Percentiles rank a stretch among this genome's conserved stretches.
Conservation (phyloP, 495 filamentous ascomycete genomes). For the Durotheca rogersii region DNA sequence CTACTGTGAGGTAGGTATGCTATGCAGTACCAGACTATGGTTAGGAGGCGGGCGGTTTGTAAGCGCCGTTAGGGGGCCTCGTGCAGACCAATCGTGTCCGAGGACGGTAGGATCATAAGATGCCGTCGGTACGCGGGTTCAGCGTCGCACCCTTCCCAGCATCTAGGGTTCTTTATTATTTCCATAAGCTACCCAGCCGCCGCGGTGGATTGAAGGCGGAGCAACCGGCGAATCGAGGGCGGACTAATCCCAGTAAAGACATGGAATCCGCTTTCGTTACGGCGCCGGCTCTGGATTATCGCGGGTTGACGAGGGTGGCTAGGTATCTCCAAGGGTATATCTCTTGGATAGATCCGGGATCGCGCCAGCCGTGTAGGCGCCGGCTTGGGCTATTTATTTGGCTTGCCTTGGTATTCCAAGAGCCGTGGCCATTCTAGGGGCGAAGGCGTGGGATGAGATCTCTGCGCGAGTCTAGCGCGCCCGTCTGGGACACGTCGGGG, state of each 20-base stretch:
- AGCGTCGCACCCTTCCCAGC: neutral
- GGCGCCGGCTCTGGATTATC: too few species aligned
- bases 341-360: neutral
- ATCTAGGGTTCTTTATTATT: neutral
- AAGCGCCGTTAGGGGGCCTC: slow-evolving; percentile 17
- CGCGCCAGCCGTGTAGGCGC: neutral
- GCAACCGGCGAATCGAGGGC: slow-evolving; percentile 11
- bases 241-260: too few species aligned
- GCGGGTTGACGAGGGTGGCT: too few species aligned
- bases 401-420: neutral
- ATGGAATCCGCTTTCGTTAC: too few species aligned
- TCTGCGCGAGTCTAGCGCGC: too few species aligned
- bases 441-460: too few species aligned
- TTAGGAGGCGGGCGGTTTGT: slow-evolving; percentile 7
- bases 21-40: too few species aligned
- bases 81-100: slow-evolving; percentile 15
- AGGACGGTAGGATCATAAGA: slow-evolving; percentile 14
- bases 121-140: neutral
- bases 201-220: neutral
- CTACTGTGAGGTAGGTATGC: too few species aligned
- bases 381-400: too few species aligned
- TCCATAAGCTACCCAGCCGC: neutral
- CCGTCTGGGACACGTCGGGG: too few species aligned
- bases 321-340: too few species aligned
- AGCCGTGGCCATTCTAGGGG: neutral